Percentiles rank a stretch among this genome's conserved stretches.
Evolutionary conservation across 768 basidiomycete genomes (phyloP).

Genomic region (Sarcomyxa edulis): DNA sequence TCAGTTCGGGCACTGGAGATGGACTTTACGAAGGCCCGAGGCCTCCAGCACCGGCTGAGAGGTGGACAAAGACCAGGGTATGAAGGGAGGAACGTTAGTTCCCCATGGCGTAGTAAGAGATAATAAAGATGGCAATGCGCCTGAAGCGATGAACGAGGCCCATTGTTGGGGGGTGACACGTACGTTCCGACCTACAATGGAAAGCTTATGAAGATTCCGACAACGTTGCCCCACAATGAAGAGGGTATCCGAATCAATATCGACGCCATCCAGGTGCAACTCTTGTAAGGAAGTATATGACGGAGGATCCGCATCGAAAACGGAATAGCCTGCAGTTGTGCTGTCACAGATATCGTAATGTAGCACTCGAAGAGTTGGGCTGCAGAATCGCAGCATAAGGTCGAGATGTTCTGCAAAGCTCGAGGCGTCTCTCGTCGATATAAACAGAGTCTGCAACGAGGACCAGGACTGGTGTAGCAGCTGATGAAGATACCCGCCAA

Average conservation of each 20-base stretch:
- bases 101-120: constrained; percentile 32
- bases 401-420: constrained; percentile 36
- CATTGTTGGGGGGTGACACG: constrained; percentile 35
- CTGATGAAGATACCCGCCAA: constrained; percentile 33
- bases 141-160: constrained; percentile 31
- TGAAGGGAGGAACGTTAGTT: constrained; percentile 33
- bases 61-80: constrained; percentile 24
- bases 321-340: constrained; percentile 13
- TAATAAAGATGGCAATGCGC: constrained; percentile 27
- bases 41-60: constrained; percentile 13
- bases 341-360: constrained; percentile 35
- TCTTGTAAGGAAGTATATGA: constrained; percentile 24
- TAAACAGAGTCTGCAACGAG: constrained; percentile 27
- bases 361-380: constrained; percentile 28
- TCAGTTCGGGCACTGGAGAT: too few relatives aligned
- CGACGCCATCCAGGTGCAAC: constrained; percentile 36
- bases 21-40: constrained; percentile 12
- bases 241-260: constrained; percentile 31
- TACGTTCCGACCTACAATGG: constrained; percentile 32
- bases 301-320: constrained; percentile 26
- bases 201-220: constrained; percentile 32
- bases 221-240: constrained; percentile 27
- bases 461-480: constrained; percentile 29
- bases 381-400: constrained; percentile 33
- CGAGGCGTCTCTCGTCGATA: constrained; percentile 26